Conservation (phyloP, 2,329 filamentous ascomycete genomes). For the Aschersonia sp. region DNA sequence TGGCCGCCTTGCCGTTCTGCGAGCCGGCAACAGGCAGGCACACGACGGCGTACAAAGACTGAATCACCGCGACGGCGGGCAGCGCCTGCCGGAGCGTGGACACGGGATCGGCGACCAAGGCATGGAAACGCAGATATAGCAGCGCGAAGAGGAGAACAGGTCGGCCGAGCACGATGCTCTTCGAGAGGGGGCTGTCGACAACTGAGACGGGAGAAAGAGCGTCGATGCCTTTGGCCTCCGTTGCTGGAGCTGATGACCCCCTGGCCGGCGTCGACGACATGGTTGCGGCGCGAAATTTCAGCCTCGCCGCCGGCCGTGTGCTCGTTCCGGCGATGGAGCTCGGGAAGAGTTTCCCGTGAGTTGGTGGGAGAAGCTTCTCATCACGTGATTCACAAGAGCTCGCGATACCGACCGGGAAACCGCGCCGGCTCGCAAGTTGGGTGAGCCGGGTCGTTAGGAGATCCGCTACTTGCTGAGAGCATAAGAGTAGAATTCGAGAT, state of each 20-base stretch:
- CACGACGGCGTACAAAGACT: slow-evolving; percentile 45
- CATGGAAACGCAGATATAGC: slow-evolving; percentile 47
- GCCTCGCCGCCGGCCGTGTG: no score
- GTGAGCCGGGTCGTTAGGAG: no score
- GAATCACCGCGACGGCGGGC: slow-evolving; percentile 47
- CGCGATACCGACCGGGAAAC: no score
- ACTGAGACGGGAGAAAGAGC: slow-evolving; percentile 22
- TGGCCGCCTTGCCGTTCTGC: slow-evolving; percentile 20
- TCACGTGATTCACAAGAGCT: no score
- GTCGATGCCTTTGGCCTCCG: slow-evolving; percentile 13
- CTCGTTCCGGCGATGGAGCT: no score
- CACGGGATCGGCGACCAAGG: slow-evolving; percentile 57
- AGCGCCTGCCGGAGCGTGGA: slow-evolving; percentile 46
- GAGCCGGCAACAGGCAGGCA: slow-evolving; percentile 49
- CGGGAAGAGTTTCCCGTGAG: no score
- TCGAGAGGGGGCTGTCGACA: slow-evolving; percentile 21
- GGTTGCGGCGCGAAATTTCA: slow-evolving; percentile 14
- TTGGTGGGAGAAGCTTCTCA: no score
- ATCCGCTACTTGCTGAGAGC: no score
- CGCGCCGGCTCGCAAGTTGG: no score
- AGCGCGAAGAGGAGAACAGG: slow-evolving; percentile 51
- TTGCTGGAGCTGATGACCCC: slow-evolving; percentile 13
- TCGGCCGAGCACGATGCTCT: slow-evolving; percentile 49
- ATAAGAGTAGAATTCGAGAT: no score
- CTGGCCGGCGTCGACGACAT: slow-evolving; percentile 23